Evolutionary conservation across 768 basidiomycete species (phyloP).

Genomic region (Rhizopogon sp.): DNA sequence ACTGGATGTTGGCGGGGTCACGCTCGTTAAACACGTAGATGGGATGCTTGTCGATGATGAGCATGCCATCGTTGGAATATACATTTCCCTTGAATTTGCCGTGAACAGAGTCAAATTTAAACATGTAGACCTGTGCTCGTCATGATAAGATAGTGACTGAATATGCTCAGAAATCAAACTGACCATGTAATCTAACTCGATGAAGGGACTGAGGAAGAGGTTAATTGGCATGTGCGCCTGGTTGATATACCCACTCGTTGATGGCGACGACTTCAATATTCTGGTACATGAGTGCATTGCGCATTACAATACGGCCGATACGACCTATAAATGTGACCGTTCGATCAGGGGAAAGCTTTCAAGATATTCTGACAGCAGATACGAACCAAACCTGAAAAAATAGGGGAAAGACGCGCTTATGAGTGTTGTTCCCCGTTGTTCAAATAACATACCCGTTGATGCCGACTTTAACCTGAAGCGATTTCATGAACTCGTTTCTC

Average conservation of each 20-base stretch:
- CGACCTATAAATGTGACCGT: constrained; percentile 54
- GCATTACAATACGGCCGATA: constrained; percentile 94
- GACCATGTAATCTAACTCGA: constrained; percentile 92
- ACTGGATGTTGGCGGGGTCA: constrained; percentile 76
- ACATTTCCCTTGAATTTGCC: constrained; percentile 83
- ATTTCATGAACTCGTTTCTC: not conserved
- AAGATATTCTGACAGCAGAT: constrained; percentile 4
- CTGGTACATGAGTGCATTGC: constrained; percentile 72
- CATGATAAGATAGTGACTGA: not conserved
- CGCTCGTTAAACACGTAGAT: constrained; percentile 75
- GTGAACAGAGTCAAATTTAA: constrained; percentile 90
- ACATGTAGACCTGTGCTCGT: constrained; percentile 75
- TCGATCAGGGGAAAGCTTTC: not conserved
- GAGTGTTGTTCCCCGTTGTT: not conserved
- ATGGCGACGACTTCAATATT: constrained; percentile 79
- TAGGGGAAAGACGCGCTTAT: constrained; percentile 8
- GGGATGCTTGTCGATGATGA: constrained; percentile 70
- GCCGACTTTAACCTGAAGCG: constrained; percentile 70
- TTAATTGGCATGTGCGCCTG: constrained; percentile 3
- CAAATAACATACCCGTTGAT: constrained; percentile 74
- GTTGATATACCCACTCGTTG: constrained; percentile 64
- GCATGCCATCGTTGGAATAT: constrained; percentile 82
- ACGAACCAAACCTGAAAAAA: constrained; percentile 62
- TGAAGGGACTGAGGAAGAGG: constrained; percentile 67
- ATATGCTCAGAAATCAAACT: constrained; percentile 10